These are phyloP conservation scores for Albugo candida DNA, from an alignment of 352 stramenopile genomes.

Conservation along the genomic window DNA sequence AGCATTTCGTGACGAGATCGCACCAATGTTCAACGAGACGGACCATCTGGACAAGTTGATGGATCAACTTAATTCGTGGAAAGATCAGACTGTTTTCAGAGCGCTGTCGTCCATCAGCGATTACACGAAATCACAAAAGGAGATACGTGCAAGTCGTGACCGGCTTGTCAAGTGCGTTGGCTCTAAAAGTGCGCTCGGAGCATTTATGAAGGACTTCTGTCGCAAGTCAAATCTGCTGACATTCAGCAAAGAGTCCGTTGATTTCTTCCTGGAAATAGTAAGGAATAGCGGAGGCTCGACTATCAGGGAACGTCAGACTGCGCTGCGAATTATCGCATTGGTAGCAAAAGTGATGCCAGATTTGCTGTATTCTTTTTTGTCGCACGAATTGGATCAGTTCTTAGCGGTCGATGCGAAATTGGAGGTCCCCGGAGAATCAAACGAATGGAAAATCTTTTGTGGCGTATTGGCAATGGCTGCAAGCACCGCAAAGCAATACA, in stretches of 20 bases:
- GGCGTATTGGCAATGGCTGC: too few species aligned
- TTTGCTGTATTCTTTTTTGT: constrained; percentile 31
- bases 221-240: constrained; percentile 55
- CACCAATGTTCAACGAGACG: constrained; percentile 38
- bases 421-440: not conserved
- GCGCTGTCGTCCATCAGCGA: constrained; percentile 40
- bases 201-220: constrained; percentile 70
- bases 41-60: constrained; percentile 25
- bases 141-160: constrained; percentile 31
- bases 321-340: constrained; percentile 36
- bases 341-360: constrained; percentile 24
- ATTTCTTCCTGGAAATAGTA: constrained; percentile 22
- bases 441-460: not conserved
- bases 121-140: constrained; percentile 21
- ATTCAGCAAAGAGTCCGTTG: constrained; percentile 23
- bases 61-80: constrained; percentile 42
- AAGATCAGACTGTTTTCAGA: constrained; percentile 66
- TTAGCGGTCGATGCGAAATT: constrained; percentile 12
- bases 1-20: constrained; percentile 17
- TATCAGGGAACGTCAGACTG: constrained; percentile 24
- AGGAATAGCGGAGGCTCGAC: constrained; percentile 9
- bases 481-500: too few species aligned
- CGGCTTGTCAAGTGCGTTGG: constrained; percentile 55
- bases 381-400: constrained; percentile 24
- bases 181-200: constrained; percentile 52